These are phyloP conservation scores for Elsinoe perseae DNA, from an alignment of 2,329 filamentous ascomycete species.

Conservation along the genomic window DNA sequence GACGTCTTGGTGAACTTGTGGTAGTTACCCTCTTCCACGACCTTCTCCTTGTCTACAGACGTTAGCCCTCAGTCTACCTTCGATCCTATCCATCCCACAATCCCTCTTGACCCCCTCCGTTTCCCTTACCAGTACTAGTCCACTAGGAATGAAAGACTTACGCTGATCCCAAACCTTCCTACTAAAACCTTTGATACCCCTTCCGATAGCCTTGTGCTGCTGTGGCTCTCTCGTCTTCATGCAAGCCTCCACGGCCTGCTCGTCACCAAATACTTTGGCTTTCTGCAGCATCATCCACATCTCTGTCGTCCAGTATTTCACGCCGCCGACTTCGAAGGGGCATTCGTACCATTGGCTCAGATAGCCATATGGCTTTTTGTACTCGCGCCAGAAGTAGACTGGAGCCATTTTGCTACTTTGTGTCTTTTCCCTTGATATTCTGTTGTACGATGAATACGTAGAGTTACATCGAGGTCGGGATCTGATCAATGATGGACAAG, in stretches of 20 bases:
- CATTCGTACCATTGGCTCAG: conserved; percentile 57
- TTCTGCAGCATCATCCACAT: conserved; percentile 46
- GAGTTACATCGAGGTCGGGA: too few relatives aligned
- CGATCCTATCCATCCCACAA: background rate
- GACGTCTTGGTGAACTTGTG: conserved; percentile 50
- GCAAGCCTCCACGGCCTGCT: conserved; percentile 20
- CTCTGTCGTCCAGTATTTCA: conserved; percentile 35
- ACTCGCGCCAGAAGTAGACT: conserved; percentile 34
- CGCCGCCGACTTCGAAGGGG: conserved; percentile 39
- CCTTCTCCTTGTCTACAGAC: conserved; percentile 38
- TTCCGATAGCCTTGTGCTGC: conserved; percentile 47
- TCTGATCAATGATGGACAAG: background rate
- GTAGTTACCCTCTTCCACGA: conserved; percentile 52
- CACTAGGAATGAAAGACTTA: conserved; percentile 17
- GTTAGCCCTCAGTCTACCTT: background rate
- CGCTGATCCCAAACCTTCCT: conserved; percentile 43
- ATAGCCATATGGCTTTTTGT: conserved; percentile 44
- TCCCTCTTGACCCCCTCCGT: conserved; percentile 4
- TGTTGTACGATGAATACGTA: too few relatives aligned
- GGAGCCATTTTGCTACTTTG: conserved; percentile 17
- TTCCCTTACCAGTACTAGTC: background rate
- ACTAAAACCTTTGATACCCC: conserved; percentile 48
- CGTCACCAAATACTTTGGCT: conserved; percentile 36
- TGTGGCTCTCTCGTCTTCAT: conserved; percentile 1
- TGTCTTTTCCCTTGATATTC: too few relatives aligned